Conservation (phyloP, 768 basidiomycete genomes). For the Mycena alexandri region DNA sequence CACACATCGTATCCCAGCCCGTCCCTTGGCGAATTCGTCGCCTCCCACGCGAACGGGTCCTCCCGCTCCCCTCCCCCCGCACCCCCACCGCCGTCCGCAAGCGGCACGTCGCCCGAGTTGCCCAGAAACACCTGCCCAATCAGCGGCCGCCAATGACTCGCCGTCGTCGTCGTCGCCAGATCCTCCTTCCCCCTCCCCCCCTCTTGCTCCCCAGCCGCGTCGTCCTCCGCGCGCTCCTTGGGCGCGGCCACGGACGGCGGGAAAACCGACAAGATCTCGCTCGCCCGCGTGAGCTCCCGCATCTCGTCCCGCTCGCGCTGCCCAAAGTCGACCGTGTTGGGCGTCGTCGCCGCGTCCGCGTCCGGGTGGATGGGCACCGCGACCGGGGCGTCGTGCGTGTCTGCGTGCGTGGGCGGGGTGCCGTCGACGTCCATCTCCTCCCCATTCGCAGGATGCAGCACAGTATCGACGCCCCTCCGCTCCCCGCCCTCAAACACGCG, state of each 20-base stretch:
- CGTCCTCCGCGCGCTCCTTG: neutral
- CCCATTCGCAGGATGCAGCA: neutral
- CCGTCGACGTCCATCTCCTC: conserved; percentile 26
- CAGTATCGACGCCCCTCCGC: conserved; percentile 24
- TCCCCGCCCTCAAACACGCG: conserved; percentile 56
- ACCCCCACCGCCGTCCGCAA: conserved; percentile 43
- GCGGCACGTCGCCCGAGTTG: conserved; percentile 85
- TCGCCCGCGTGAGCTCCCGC: conserved; percentile 86
- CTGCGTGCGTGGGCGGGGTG: conserved; percentile 20
- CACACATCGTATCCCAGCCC: conserved; percentile 86
- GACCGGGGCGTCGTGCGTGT: conserved; percentile 23
- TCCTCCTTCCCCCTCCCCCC: conserved; percentile 41
- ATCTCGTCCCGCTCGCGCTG: conserved; percentile 91
- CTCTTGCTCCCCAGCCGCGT: neutral
- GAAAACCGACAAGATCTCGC: conserved; percentile 71
- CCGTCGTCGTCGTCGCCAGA: conserved; percentile 46
- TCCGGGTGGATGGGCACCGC: conserved; percentile 24
- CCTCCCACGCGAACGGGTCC: conserved; percentile 58
- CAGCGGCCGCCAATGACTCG: conserved; percentile 64
- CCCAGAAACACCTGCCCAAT: conserved; percentile 84
- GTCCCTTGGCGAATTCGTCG: conserved; percentile 58
- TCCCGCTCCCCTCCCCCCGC: conserved; percentile 36
- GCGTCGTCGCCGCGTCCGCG: conserved; percentile 36
- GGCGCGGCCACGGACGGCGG: neutral
- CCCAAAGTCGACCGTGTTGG: conserved; percentile 85